Evolutionary conservation across 1,139 yeast species (phyloP), one percentile per base, ranked within the genome.

Genomic region (Blastobotrys apis): DNA sequence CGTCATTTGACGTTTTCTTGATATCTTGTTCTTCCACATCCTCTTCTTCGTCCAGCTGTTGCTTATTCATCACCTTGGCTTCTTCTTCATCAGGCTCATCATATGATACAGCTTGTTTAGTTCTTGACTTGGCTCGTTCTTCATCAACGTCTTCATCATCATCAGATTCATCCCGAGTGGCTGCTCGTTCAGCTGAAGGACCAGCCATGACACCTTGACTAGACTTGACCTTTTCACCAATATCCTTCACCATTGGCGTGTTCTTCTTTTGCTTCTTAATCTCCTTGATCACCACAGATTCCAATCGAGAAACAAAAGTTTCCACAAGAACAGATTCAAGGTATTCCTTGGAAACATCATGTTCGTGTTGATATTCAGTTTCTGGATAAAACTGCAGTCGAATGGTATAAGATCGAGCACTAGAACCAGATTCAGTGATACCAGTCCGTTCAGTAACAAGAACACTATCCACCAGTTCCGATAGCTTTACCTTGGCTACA

Each of bases 51-150:
- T 53, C 56, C 8, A 6, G n/a, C n/a, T 34, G 23, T 36, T 90
- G 94, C 59, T 76, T 77, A 65, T 81, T 81, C 90, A 85, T 84
- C 37, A 84, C 82, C 64, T 85, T 96, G 48, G 84, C 69, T 63
- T 87, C 96, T 39, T 86, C 97, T 51, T 86, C 97, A 67, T 88
- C 97, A 23, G 96, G 96, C 16, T 81, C 96, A 55, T 87, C 97
- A 59, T 88, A 90, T 0, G 96, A 85, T 34, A 87, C 95, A 21
- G 94, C 81, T 68, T 88, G 94, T 62, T 87, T 87, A 30, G 79
- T 73, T 56, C 79, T 80, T 47, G 75, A 68, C 57, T 73, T 75
- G 52, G 72, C 67, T 57, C 73, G 78, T 49, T 80, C 87, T 51
- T 82, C 87, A 54, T 81, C 85, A 58, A 81, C 88, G 39, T 73